Base-by-base conservation (phyloP, 2,329 filamentous ascomycete genomes). In the Claviceps citrina region DNA sequence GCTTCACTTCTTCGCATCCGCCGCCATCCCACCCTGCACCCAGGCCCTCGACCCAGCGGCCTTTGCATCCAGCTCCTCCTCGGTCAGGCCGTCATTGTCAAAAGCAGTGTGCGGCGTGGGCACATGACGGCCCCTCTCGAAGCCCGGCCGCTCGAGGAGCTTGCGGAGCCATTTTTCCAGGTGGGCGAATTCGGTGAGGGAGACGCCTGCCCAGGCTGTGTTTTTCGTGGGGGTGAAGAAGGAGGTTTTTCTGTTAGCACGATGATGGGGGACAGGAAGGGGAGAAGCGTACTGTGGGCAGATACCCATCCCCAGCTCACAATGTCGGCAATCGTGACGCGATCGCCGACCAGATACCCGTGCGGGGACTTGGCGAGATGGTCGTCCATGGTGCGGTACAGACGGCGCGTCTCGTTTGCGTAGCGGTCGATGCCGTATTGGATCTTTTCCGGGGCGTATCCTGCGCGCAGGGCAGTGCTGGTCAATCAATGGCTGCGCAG, bases 391-490 rank as follows among this genome's bases (percentile, higher is more conserved):
- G 85, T 79, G 38, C 76, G 68, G 63, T 91, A 93, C 2, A 94
- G 67, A 12, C 86, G 77, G n/a, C 79, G 71, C 0, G 81, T 84
- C 63, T 94, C 86, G 55, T 84, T 91, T 54, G 70, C 65, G 63
- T 93, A 94, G 36, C 86, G 73, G 53, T 83, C 76, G 41, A 93
- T 75, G 46, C 81, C 84, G 56, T 94, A 93, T 52, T 78, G 67
- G 51, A 93, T 89, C 56, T 73, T 76, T 56, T 87, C 81, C 0
- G 84, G 82, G 1, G 85, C 84, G 53, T 93, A 93, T 41, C 67
- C 68, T 72, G 42, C 12, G n/a, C 22, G 8, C 22, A 24, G 5
- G n/a, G n/a, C n/a, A n/a, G n/a, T n/a, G n/a, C n/a, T n/a, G n/a
- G n/a, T n/a, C n/a, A n/a, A n/a, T n/a, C n/a, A n/a, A n/a, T 27